Percentiles rank a stretch among this genome's conserved stretches.
phyloP scores from a whole-genome alignment of 1,284 basidiomycete genomes.

The Fistulinella cinereoalba region DNA sequence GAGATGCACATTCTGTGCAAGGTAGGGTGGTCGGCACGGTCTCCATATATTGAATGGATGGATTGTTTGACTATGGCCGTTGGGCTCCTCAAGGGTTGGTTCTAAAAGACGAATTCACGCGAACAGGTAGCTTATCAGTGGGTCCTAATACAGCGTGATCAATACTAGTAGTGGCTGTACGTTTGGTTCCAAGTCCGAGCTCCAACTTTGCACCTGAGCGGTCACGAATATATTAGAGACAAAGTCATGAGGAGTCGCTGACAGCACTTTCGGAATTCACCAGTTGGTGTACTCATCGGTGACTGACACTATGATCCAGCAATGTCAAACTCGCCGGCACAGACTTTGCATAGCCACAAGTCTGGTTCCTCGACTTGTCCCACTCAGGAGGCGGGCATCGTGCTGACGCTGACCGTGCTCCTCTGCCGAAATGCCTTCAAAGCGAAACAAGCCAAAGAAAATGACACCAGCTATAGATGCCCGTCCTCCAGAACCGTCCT shows the following conservation, averaged over 20 bases:
- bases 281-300: too few relatives aligned
- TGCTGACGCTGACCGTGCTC: too few relatives aligned
- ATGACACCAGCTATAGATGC: slow-evolving; percentile 20
- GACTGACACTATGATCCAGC: too few relatives aligned
- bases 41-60: slow-evolving; percentile 23
- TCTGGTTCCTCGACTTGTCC: too few relatives aligned
- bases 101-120: neutral
- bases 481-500: slow-evolving; percentile 17
- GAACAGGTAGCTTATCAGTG: neutral
- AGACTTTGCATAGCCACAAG: slow-evolving; percentile 15
- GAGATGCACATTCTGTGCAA: slow-evolving; percentile 30
- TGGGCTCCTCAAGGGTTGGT: neutral
- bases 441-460: slow-evolving; percentile 56
- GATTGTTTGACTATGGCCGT: neutral
- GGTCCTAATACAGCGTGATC: too few relatives aligned
- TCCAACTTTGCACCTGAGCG: too few relatives aligned
- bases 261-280: too few relatives aligned
- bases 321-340: neutral
- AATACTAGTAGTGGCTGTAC: too few relatives aligned
- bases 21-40: slow-evolving; percentile 6
- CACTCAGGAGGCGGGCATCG: too few relatives aligned
- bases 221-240: too few relatives aligned
- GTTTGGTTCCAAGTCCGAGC: too few relatives aligned
- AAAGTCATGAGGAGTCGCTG: too few relatives aligned
- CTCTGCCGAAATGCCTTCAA: slow-evolving; percentile 47